Base-by-base conservation (phyloP, 805 yeast genomes). In the Peterozyma toletana region DNA sequence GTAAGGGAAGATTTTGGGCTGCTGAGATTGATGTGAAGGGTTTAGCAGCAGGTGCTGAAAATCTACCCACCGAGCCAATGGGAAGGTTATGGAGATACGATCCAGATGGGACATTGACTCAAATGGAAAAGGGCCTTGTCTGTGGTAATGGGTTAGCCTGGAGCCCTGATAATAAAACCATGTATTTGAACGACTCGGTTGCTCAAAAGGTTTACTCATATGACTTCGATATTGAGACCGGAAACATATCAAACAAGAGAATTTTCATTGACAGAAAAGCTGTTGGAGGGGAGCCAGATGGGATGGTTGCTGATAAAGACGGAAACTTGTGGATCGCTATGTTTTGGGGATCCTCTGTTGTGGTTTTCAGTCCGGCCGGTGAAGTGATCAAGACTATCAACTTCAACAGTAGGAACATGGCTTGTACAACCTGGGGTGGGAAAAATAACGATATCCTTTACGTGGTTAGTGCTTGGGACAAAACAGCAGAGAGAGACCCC, bases 1-100 rank as follows among this genome's bases (percentile, higher is more conserved):
- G 61, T 35, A 55, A 54, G 36, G 75, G 75, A n/a, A 52, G 75
- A 27, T 64, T 67, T 49, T 71, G 79, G 79, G 79, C 76, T 21
- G 63, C 62, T 13, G 67, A 62, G 48, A 54, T 61, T 33, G 66
- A 62, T 41, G 51, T 50, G 37, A 42, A 44, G 30, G 57, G 57
- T 11, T 48, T 57, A 18, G 43, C 54, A 6, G 43, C 40, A 15
- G 66, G 66, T 10, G n/a, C n/a, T n/a, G 53, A 56, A 5, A 51
- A 48, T 42, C 41, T 50, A 14, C 52, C 55, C 14, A 41, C 34
- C n/a, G 40, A 42, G 33, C 63, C 64, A 2, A 30, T 48, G 11
- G 67, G 66, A 9, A 48, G 62, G 29, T 53, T 62, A 21, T 62
- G 66, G 66, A 50, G 66, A 39, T 59, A 59, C 45, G 64, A 57